A percentile compares a stretch with the other conserved stretches of the same genome.
Conservation (phyloP, 2,329 filamentous ascomycete genomes). For the Colletotrichum sp. region DNA sequence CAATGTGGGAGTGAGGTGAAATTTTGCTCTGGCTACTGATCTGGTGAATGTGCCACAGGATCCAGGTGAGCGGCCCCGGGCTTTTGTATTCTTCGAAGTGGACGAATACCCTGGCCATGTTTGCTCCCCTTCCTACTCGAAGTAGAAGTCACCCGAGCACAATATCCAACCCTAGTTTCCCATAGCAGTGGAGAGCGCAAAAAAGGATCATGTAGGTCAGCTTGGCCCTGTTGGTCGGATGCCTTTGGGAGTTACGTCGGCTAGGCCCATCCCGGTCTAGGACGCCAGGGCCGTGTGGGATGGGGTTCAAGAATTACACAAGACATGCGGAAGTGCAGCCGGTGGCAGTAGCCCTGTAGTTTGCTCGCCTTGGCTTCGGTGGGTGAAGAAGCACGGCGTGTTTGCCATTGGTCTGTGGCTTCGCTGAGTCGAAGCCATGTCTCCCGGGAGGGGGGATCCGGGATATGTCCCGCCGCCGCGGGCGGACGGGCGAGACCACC, state of each 20-base stretch:
- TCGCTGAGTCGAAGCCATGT: background rate
- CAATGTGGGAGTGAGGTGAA: background rate
- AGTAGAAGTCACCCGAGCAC: background rate
- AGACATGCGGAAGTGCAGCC: background rate
- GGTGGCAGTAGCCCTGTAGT: background rate
- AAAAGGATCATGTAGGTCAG: background rate
- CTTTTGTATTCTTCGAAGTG: conserved; percentile 1
- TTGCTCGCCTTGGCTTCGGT: background rate
- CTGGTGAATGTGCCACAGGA: background rate
- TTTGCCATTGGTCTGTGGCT: background rate
- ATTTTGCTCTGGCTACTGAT: background rate
- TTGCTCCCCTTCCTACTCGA: background rate
- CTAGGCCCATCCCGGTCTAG: background rate
- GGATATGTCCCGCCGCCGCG: background rate
- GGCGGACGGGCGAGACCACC: background rate
- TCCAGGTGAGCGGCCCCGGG: background rate
- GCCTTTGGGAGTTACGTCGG: background rate
- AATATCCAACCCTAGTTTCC: background rate
- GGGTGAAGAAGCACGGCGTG: background rate
- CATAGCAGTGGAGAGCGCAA: background rate
- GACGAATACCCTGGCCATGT: background rate
- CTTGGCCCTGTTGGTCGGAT: background rate
- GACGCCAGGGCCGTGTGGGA: background rate
- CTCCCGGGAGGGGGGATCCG: conserved; percentile 8
- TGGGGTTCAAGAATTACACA: background rate